Evolutionary conservation across 179 eudicot genomes (phyloP).

Genomic region (Gypsophila paniculata): DNA sequence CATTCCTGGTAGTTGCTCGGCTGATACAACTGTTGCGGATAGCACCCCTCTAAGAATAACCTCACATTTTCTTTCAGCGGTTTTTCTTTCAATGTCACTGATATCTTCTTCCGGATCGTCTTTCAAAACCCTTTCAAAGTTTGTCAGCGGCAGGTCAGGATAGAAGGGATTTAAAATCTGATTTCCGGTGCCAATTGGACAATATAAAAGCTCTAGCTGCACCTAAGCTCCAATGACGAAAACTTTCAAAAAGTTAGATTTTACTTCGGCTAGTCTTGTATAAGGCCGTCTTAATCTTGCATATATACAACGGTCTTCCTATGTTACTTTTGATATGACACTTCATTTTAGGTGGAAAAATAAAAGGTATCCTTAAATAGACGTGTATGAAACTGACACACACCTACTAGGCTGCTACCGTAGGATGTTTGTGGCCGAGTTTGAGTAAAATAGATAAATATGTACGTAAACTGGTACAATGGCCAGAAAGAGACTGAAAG

Average conservation of each 20-base stretch:
- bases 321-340: too few relatives aligned
- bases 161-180: slow-evolving; percentile 47
- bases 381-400: background rate
- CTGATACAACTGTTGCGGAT: slow-evolving; percentile 68
- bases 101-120: slow-evolving; percentile 39
- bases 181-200: slow-evolving; percentile 63
- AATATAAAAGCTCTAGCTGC: slow-evolving; percentile 73
- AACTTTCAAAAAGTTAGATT: background rate
- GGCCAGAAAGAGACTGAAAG: too few relatives aligned
- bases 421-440: background rate
- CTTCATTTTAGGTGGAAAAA: too few relatives aligned
- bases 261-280: background rate
- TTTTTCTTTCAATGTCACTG: slow-evolving; percentile 46
- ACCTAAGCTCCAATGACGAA: slow-evolving; percentile 41
- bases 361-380: too few relatives aligned
- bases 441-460: background rate
- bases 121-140: slow-evolving; percentile 61
- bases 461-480: too few relatives aligned
- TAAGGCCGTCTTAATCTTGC: too few relatives aligned
- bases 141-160: slow-evolving; percentile 48
- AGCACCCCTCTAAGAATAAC: slow-evolving; percentile 77
- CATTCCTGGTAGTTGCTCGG: slow-evolving; percentile 63
- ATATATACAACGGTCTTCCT: too few relatives aligned
- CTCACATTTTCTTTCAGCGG: slow-evolving; percentile 41
- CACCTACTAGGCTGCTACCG: background rate